These are phyloP conservation scores for Talaromyces atroroseus DNA, from an alignment of 2,329 filamentous ascomycete species.

Conservation along the genomic window DNA sequence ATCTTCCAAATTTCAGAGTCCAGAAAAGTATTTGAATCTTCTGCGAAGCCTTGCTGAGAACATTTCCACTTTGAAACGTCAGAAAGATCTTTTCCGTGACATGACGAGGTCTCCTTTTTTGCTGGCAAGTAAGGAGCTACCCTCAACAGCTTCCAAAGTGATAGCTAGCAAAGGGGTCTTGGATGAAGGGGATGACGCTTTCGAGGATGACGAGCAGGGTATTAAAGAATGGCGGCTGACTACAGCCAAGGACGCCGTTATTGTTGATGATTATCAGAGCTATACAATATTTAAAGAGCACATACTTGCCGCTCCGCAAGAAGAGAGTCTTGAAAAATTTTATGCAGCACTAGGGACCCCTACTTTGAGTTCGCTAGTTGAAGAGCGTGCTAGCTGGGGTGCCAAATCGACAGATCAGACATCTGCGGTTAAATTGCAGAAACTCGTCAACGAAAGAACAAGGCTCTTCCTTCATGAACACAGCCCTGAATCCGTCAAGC, in stretches of 20 bases:
- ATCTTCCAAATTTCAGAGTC: constrained; percentile 69
- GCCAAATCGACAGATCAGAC: constrained; percentile 60
- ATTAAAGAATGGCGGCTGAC: constrained; percentile 76
- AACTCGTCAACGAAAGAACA: constrained; percentile 78
- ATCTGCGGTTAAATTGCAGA: constrained; percentile 63
- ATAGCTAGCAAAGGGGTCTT: constrained; percentile 15
- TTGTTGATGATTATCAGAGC: constrained; percentile 82
- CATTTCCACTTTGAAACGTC: constrained; percentile 62
- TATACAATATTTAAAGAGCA: constrained; percentile 83
- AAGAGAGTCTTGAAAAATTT: constrained; percentile 78
- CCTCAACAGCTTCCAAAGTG: constrained; percentile 21
- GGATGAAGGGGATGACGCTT: constrained; percentile 40
- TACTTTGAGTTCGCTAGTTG: constrained; percentile 69
- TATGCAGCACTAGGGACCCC: constrained; percentile 76
- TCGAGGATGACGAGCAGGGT: constrained; percentile 56
- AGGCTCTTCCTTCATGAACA: constrained; percentile 88
- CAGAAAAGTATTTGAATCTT: constrained; percentile 81
- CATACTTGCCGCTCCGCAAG: constrained; percentile 81
- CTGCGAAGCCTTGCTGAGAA: constrained; percentile 76
- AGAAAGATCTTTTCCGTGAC: constrained; percentile 69
- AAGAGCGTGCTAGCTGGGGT: constrained; percentile 71
- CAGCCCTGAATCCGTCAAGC: constrained; percentile 69
- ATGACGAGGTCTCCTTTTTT: constrained; percentile 74
- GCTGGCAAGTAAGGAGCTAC: constrained; percentile 73
- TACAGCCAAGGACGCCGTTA: constrained; percentile 64